Percentiles rank a stretch among this genome's conserved stretches.
Evolutionary conservation across 2,329 filamentous ascomycete species (phyloP).

Genomic region (Arthrobotrys sphaeroides): DNA sequence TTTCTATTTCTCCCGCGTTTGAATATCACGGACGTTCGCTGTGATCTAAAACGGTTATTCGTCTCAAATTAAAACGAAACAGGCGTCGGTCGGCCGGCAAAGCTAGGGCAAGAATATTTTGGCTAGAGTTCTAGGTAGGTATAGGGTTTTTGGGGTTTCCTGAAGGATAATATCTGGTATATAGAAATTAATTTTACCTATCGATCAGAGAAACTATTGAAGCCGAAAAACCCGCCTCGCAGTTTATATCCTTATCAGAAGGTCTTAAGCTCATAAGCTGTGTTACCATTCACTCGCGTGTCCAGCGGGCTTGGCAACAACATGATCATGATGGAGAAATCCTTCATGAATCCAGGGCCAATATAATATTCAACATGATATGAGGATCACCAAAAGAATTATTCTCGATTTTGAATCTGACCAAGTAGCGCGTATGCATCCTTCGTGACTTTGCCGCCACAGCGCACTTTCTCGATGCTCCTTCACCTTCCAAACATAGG

Average conservation of each 20-base stretch:
- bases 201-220: not conserved
- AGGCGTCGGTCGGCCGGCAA: too few species aligned
- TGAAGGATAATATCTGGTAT: too few species aligned
- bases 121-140: too few species aligned
- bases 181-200: not conserved
- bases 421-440: not conserved
- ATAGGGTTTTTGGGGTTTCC: too few species aligned
- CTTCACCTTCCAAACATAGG: slow-evolving; percentile 13
- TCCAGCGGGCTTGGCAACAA: not conserved
- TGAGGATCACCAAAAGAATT: not conserved
- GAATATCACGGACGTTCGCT: too few species aligned
- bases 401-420: not conserved
- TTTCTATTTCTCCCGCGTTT: too few species aligned
- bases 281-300: not conserved
- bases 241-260: not conserved
- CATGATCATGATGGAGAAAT: too few species aligned
- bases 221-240: not conserved
- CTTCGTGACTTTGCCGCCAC: slow-evolving; percentile 15
- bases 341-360: too few species aligned
- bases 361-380: not conserved
- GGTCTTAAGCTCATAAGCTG: not conserved
- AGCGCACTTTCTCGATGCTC: not conserved
- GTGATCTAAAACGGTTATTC: too few species aligned
- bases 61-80: too few species aligned
- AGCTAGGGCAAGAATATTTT: too few species aligned